Percentiles rank a stretch among this genome's conserved stretches.
Evolutionary conservation across 306 rosid species (phyloP).

Genomic region (Mimosa pudica): DNA sequence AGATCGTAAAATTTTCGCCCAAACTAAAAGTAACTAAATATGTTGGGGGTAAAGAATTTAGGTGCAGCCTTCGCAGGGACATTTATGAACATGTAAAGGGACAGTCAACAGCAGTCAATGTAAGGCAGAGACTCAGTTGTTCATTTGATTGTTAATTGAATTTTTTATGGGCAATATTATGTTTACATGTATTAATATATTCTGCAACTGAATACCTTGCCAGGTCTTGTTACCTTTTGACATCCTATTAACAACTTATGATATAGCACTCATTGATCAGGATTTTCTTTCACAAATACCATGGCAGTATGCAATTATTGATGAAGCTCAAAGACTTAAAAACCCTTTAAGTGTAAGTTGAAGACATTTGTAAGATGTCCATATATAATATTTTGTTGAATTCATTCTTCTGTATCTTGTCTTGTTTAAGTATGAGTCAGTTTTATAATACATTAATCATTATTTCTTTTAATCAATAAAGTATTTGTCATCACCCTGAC

Average conservation of each 20-base stretch:
- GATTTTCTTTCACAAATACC: constrained; percentile 95
- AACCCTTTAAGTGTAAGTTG: constrained; percentile 86
- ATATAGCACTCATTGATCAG: constrained; percentile 82
- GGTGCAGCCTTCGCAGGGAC: constrained; percentile 58
- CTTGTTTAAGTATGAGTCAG: constrained; percentile 16
- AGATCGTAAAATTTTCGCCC: constrained; percentile 75
- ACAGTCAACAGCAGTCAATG: constrained; percentile 48
- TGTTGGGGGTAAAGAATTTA: constrained; percentile 84
- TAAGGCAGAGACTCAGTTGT: constrained; percentile 35
- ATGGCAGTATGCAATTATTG: constrained; percentile 88
- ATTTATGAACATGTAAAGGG: constrained; percentile 53
- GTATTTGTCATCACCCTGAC: constrained; percentile 2
- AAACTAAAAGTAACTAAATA: constrained; percentile 61
- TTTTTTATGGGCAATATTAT: neutral
- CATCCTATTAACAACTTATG: constrained; percentile 85
- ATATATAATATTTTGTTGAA: constrained; percentile 18
- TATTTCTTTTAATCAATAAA: constrained; percentile 8
- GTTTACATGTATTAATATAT: constrained; percentile 25
- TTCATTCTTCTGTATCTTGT: constrained; percentile 9
- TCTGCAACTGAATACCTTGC: constrained; percentile 33
- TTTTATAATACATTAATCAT: constrained; percentile 23
- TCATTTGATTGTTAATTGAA: neutral
- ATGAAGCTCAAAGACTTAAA: constrained; percentile 97
- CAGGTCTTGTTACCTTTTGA: constrained; percentile 84
- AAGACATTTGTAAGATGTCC: constrained; percentile 28